These are phyloP conservation scores for Alternaria novae-zelandiae DNA, from an alignment of 2,329 filamentous ascomycete genomes.

Conservation along the genomic window DNA sequence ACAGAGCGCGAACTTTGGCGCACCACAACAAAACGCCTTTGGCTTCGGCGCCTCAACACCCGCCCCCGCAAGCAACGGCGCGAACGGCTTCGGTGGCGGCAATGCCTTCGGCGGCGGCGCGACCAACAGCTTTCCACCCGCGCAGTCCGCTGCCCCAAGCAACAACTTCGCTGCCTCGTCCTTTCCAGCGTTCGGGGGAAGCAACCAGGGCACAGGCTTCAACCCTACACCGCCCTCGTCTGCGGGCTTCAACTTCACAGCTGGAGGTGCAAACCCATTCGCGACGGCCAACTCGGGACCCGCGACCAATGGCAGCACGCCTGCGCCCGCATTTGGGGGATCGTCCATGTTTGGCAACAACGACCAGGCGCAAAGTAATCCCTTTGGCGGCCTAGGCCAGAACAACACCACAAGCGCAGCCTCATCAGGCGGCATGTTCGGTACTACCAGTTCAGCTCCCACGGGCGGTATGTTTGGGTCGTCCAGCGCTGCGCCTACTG, in stretches of 20 bases:
- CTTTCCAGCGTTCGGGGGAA: slow-evolving; percentile 41
- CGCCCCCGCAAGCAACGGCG: slow-evolving; percentile 15
- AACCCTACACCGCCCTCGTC: slow-evolving; percentile 32
- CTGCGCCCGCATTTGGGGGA: slow-evolving; percentile 24
- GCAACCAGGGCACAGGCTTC: slow-evolving; percentile 27
- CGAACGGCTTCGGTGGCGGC: slow-evolving; percentile 12
- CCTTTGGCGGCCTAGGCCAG: slow-evolving; percentile 27
- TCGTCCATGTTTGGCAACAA: slow-evolving; percentile 19
- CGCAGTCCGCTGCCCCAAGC: slow-evolving; percentile 31
- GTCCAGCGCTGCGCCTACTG: slow-evolving; percentile 13
- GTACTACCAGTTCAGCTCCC: slow-evolving; percentile 2
- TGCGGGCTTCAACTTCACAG: slow-evolving; percentile 37
- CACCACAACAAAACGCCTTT: slow-evolving; percentile 26
- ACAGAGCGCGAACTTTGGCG: slow-evolving; percentile 29
- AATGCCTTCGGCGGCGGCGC: slow-evolving; percentile 27
- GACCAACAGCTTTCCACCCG: slow-evolving; percentile 43
- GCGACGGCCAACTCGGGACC: slow-evolving; percentile 23
- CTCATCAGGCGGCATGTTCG: slow-evolving; percentile 4
- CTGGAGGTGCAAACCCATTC: slow-evolving; percentile 31
- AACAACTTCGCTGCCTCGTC: slow-evolving; percentile 38
- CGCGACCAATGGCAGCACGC: slow-evolving; percentile 28
- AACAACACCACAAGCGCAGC: slow-evolving; percentile 16
- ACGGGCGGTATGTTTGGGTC: slow-evolving; percentile 5
- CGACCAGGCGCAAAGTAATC: slow-evolving; percentile 25
- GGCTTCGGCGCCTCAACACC: slow-evolving; percentile 33